Conservation (phyloP, 2,329 filamentous ascomycete genomes). For the Colletotrichum eremochloae region DNA sequence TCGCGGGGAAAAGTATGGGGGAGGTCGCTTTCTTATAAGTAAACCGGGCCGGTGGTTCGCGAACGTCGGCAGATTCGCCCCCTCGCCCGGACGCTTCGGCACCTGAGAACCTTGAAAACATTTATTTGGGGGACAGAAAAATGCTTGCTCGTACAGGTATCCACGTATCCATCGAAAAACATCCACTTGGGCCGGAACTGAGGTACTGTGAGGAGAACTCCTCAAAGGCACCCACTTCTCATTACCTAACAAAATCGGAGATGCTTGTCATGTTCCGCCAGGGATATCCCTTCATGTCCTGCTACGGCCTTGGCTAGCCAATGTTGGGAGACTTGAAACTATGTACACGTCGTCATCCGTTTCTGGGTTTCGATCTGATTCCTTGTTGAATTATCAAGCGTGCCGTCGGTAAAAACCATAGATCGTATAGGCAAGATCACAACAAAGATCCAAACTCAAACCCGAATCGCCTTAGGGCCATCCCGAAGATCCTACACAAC, state of each 20-base stretch:
- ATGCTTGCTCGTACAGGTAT: conserved; percentile 27
- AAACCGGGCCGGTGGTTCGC: conserved; percentile 36
- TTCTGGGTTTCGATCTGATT: conserved; percentile 5
- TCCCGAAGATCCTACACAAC: conserved; percentile 28
- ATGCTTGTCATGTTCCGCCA: conserved; percentile 29
- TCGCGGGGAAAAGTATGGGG: conserved; percentile 37
- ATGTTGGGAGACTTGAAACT: conserved; percentile 15
- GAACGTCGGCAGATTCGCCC: conserved; percentile 18
- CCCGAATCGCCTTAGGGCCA: not conserved
- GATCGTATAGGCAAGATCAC: not conserved
- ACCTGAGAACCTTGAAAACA: not conserved
- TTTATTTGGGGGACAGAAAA: conserved; percentile 5
- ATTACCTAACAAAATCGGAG: conserved; percentile 39
- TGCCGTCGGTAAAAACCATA: conserved; percentile 13
- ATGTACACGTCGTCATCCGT: conserved; percentile 13
- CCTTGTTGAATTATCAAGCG: not conserved
- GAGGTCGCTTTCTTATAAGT: conserved; percentile 35
- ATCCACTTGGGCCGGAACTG: conserved; percentile 39
- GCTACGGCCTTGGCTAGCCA: conserved; percentile 15
- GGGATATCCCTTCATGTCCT: conserved; percentile 30
- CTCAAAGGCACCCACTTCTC: conserved; percentile 11
- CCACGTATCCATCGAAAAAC: conserved; percentile 35
- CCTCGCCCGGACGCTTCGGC: conserved; percentile 27
- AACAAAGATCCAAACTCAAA: conserved; percentile 5
- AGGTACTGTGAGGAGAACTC: not conserved